Evolutionary conservation across 2,329 filamentous ascomycete genomes (phyloP).

Genomic region (Akanthomyces dipterigenus): DNA sequence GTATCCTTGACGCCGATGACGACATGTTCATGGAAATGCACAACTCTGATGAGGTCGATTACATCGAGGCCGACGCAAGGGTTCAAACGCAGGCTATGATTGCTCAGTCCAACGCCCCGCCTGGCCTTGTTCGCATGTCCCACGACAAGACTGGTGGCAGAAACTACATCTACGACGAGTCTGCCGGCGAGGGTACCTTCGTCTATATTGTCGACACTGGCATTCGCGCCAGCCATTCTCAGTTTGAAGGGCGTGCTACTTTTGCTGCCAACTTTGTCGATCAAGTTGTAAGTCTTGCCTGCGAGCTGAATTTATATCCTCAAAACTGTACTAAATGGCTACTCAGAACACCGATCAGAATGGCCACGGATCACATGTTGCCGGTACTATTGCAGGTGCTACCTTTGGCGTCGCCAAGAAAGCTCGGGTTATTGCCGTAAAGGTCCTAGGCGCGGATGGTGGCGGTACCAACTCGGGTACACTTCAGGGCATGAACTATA

Average conservation of each 20-base stretch:
- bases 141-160: constrained; percentile 26
- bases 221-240: constrained; percentile 42
- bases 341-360: constrained; percentile 39
- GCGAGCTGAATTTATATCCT: too few species aligned
- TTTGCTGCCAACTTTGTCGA: constrained; percentile 42
- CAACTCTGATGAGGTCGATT: constrained; percentile 41
- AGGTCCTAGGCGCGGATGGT: constrained; percentile 40
- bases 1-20: constrained; percentile 46
- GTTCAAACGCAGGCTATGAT: constrained; percentile 38
- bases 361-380: constrained; percentile 51
- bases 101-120: constrained; percentile 46
- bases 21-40: constrained; percentile 43
- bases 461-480: constrained; percentile 34
- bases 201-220: constrained; percentile 55
- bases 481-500: constrained; percentile 53
- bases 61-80: constrained; percentile 46
- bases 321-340: background rate
- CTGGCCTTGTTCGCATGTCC: constrained; percentile 48
- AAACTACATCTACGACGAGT: constrained; percentile 36
- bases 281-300: constrained; percentile 26
- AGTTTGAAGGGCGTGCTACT: constrained; percentile 42
- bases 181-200: constrained; percentile 40
- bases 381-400: constrained; percentile 47
- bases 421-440: constrained; percentile 41
- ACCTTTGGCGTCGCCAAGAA: constrained; percentile 53